Conservation (phyloP, 495 filamentous ascomycete genomes). For the Mytilinidion resinicola region DNA sequence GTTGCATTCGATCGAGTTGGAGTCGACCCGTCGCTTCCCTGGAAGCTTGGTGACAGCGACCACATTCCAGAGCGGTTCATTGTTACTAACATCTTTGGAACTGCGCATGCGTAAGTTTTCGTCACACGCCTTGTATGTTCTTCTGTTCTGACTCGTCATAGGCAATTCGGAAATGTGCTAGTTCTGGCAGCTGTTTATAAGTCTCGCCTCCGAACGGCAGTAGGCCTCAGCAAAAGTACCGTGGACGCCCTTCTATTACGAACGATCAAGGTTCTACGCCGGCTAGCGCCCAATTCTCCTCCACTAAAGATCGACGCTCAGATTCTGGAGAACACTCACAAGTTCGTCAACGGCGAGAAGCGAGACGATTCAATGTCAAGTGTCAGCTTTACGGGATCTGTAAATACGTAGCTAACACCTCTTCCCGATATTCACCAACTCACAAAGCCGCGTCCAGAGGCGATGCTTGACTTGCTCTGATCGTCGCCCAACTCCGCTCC, state of each 20-base stretch:
- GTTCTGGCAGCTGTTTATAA: constrained; percentile 73
- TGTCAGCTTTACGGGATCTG: neutral
- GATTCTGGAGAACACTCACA: constrained; percentile 45
- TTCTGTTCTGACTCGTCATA: constrained; percentile 32
- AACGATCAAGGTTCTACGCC: constrained; percentile 65
- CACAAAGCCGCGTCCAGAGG: neutral
- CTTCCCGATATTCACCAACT: neutral
- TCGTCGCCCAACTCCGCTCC: neutral
- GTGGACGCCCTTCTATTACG: constrained; percentile 43
- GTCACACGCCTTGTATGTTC: no score
- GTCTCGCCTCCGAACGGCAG: constrained; percentile 48
- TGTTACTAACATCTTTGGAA: constrained; percentile 91
- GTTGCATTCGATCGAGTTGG: constrained; percentile 71
- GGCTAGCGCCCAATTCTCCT: constrained; percentile 57
- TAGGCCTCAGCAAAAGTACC: constrained; percentile 36
- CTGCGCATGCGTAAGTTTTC: constrained; percentile 84
- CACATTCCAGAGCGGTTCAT: constrained; percentile 53
- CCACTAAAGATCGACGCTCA: constrained; percentile 59
- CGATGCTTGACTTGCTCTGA: neutral
- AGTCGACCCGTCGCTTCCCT: constrained; percentile 23
- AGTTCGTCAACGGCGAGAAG: neutral
- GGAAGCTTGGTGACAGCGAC: neutral
- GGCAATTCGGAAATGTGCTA: constrained; percentile 95
- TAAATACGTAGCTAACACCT: neutral
- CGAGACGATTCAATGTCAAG: neutral